These are phyloP conservation scores for Stentor coeruleus DNA, from an alignment of 73 alveolate species.

Conservation along the genomic window DNA sequence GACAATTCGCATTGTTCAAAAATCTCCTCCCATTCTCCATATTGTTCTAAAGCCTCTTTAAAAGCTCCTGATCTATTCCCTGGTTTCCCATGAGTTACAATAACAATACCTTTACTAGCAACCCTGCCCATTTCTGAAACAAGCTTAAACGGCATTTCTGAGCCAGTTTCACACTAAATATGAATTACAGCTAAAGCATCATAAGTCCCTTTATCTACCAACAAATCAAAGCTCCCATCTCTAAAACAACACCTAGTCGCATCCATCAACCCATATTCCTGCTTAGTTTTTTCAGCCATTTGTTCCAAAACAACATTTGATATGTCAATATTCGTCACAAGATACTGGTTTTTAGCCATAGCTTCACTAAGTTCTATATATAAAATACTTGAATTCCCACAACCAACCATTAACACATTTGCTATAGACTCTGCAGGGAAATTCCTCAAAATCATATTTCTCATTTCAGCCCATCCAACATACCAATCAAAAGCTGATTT, in stretches of 20 bases:
- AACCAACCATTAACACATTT: conserved; percentile 53
- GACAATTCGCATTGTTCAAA: background rate
- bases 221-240: conserved; percentile 43
- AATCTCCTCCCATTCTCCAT: background rate
- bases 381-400: conserved; percentile 52
- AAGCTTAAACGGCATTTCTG: background rate
- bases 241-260: conserved; percentile 39
- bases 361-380: conserved; percentile 32
- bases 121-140: conserved; percentile 21
- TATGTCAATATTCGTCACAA: conserved; percentile 48
- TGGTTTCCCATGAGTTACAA: conserved; percentile 18
- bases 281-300: conserved; percentile 34
- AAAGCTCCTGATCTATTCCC: background rate
- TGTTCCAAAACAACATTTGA: conserved; percentile 43
- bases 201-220: conserved; percentile 59
- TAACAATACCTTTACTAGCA: background rate
- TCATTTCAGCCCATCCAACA: conserved; percentile 48
- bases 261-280: conserved; percentile 34
- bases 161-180: conserved; percentile 1
- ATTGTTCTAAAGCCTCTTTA: background rate
- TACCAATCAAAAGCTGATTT: conserved; percentile 59
- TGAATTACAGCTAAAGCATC: conserved; percentile 48
- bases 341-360: conserved; percentile 45
- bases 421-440: background rate
- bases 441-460: background rate